Percentiles rank a stretch among this genome's conserved stretches.
phyloP scores from a whole-genome alignment of 176 grass and related monocot genomes.

The Stipa capillata region DNA sequence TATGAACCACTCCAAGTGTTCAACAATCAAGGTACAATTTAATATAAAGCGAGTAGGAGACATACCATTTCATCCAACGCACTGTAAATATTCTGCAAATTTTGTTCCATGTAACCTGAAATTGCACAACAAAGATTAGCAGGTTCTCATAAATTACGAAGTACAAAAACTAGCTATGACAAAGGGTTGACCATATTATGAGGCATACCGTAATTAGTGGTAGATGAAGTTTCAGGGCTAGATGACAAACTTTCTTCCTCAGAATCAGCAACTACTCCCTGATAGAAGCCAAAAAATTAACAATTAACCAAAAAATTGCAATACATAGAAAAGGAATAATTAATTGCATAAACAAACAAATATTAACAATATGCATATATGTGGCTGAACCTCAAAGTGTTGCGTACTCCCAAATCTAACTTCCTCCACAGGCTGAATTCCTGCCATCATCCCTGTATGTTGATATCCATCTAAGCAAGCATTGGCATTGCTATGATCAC shows the following conservation, averaged over 20 bases:
- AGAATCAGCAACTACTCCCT: constrained; percentile 27
- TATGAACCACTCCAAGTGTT: neutral
- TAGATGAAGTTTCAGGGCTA: constrained; percentile 31
- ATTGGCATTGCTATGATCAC: constrained; percentile 30
- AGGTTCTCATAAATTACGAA: neutral
- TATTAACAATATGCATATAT: constrained; percentile 13
- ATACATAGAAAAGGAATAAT: neutral
- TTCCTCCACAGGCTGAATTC: constrained; percentile 28
- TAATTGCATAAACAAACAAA: neutral
- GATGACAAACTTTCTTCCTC: constrained; percentile 35
- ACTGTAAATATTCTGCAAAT: constrained; percentile 6
- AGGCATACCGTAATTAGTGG: constrained; percentile 19
- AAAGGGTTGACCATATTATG: constrained; percentile 2
- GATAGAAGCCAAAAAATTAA: constrained; percentile 2
- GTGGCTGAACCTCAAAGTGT: constrained; percentile 17
- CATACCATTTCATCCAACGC: constrained; percentile 14
- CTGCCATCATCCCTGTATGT: constrained; percentile 9
- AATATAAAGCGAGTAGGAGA: neutral
- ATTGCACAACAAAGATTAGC: constrained; percentile 8
- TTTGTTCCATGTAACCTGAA: constrained; percentile 30
- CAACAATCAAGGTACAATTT: constrained; percentile 13
- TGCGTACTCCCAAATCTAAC: constrained; percentile 17
- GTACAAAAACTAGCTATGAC: neutral
- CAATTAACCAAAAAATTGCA: neutral
- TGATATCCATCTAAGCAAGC: constrained; percentile 30